A percentile compares a stretch with the other conserved stretches of the same genome.
These are phyloP conservation scores for Chrysoporthe cubensis DNA, from an alignment of 2,329 filamentous ascomycete species.

Conservation along the genomic window DNA sequence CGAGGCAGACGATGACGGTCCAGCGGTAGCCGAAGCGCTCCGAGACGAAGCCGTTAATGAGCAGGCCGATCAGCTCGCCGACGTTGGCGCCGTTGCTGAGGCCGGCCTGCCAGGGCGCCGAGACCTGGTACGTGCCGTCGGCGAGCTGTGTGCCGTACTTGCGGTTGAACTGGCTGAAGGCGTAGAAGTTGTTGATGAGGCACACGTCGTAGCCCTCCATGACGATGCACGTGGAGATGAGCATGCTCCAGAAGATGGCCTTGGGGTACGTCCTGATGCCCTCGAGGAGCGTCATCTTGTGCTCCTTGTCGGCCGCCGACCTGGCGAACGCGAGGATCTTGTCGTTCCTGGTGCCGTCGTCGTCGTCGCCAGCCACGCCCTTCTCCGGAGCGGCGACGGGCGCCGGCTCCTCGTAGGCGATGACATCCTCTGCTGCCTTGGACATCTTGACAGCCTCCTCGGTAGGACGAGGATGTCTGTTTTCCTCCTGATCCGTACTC, in stretches of 20 bases:
- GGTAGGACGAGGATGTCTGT: not conserved
- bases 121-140: conserved; percentile 36
- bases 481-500: not conserved
- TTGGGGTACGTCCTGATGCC: conserved; percentile 85
- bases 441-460: conserved; percentile 23
- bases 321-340: conserved; percentile 50
- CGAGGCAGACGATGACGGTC: conserved; percentile 63
- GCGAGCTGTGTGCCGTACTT: conserved; percentile 35
- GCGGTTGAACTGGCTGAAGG: conserved; percentile 34
- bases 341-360: conserved; percentile 35
- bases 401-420: conserved; percentile 17
- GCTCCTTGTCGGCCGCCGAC: conserved; percentile 63
- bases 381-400: conserved; percentile 27
- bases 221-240: conserved; percentile 87
- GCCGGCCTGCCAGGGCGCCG: conserved; percentile 43
- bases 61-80: conserved; percentile 69
- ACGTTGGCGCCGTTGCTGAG: conserved; percentile 52
- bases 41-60: conserved; percentile 67
- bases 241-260: conserved; percentile 79
- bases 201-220: conserved; percentile 92
- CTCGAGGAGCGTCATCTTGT: conserved; percentile 73
- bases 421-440: conserved; percentile 23
- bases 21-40: conserved; percentile 71
- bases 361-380: conserved; percentile 21
- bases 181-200: conserved; percentile 77